Percentiles rank a stretch among this genome's conserved stretches.
Conservation (phyloP, 1,284 basidiomycete genomes). For the Cryptococcus jaspeensis region DNA sequence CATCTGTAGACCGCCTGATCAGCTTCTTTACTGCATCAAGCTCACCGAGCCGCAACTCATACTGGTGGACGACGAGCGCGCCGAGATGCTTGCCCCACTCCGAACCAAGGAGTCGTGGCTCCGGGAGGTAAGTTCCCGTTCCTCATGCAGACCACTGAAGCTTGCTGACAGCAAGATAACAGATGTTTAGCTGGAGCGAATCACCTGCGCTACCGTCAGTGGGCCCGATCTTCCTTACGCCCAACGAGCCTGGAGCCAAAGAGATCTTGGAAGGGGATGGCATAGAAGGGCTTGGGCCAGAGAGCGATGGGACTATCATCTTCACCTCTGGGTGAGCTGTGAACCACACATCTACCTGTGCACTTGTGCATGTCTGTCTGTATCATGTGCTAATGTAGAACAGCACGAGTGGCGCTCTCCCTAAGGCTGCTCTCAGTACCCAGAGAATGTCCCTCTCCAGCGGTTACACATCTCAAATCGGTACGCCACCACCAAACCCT, state of each 20-base stretch:
- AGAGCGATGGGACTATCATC: constrained; percentile 46
- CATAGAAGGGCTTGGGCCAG: constrained; percentile 26
- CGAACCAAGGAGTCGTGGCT: constrained; percentile 11
- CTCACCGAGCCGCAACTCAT: constrained; percentile 29
- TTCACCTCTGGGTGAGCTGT: constrained; percentile 43
- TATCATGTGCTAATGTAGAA: not conserved
- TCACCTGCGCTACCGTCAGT: constrained; percentile 6
- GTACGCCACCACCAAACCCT: constrained; percentile 15
- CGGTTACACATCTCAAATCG: constrained; percentile 31
- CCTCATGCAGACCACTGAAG: not conserved
- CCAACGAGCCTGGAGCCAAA: not conserved
- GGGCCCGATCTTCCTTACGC: constrained; percentile 9
- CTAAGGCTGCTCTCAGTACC: constrained; percentile 44
- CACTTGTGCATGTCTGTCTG: too few relatives aligned
- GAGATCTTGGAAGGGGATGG: constrained; percentile 10
- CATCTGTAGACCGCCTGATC: constrained; percentile 12
- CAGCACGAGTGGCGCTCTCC: constrained; percentile 35
- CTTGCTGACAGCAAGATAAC: not conserved
- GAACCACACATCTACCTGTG: too few relatives aligned
- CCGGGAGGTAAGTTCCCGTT: constrained; percentile 11
- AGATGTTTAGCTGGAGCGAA: constrained; percentile 24
- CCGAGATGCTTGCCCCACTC: constrained; percentile 21
- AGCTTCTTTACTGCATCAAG: constrained; percentile 31
- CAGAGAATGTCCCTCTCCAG: constrained; percentile 42
- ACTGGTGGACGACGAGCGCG: constrained; percentile 35